These are phyloP conservation scores for Jatropha podagrica DNA, from an alignment of 441 rosid genomes.

Conservation along the genomic window DNA sequence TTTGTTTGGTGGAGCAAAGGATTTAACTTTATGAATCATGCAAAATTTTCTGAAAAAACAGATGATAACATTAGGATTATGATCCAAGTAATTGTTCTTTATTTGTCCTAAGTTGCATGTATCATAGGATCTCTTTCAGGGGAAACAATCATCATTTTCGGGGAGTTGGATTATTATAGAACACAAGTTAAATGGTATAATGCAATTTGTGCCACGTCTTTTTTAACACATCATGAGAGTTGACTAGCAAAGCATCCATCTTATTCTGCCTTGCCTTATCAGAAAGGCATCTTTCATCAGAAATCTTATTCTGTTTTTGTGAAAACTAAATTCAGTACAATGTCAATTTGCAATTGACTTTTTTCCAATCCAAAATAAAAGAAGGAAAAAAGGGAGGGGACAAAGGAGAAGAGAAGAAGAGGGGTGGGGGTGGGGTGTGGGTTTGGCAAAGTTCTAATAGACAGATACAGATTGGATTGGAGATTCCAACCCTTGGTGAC, in stretches of 20 bases:
- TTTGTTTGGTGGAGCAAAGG: background rate
- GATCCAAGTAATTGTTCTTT: background rate
- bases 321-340: background rate
- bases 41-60: background rate
- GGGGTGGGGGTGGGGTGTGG: too few relatives aligned
- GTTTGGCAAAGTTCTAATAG: too few relatives aligned
- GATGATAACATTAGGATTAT: background rate
- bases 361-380: background rate
- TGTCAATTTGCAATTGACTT: background rate
- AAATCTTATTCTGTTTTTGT: background rate
- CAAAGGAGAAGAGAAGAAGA: background rate
- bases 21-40: constrained; percentile 5
- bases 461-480: background rate
- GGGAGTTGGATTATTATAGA: background rate
- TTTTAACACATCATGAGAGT: background rate
- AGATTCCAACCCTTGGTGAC: background rate
- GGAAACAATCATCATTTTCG: background rate
- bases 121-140: background rate
- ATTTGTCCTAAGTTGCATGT: background rate
- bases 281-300: background rate
- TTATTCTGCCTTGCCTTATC: background rate
- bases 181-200: background rate
- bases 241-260: background rate
- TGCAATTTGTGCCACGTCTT: background rate
- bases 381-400: background rate